phyloP scores from a whole-genome alignment of 1,284 basidiomycete genomes.

The Vanrija sp. region DNA sequence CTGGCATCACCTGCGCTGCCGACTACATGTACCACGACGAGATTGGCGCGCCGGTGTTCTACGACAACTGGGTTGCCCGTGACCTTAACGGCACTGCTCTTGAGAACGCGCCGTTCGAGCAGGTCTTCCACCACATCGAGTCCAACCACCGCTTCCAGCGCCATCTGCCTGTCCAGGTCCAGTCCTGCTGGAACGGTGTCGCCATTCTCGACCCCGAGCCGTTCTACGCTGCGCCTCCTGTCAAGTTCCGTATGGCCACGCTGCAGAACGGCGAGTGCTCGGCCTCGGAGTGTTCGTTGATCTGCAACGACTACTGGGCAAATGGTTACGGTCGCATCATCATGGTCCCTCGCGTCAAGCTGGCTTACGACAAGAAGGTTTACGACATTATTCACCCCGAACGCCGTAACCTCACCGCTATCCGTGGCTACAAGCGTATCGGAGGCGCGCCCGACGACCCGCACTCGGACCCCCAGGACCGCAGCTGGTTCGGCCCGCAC shows the following conservation, averaged over 20 bases:
- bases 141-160: conserved; percentile 76
- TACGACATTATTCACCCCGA: conserved; percentile 88
- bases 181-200: conserved; percentile 95
- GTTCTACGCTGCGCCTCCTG: conserved; percentile 80
- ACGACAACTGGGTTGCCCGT: conserved; percentile 96
- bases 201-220: conserved; percentile 88
- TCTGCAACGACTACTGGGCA: conserved; percentile 87
- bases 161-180: conserved; percentile 88
- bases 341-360: conserved; percentile 92
- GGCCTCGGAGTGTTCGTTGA: conserved; percentile 86
- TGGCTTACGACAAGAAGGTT: conserved; percentile 90
- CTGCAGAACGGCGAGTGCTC: conserved; percentile 77
- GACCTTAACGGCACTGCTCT: conserved; percentile 96
- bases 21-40: conserved; percentile 98
- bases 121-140: conserved; percentile 76
- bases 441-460: conserved; percentile 92
- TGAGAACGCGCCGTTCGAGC: conserved; percentile 92
- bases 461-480: conserved; percentile 87
- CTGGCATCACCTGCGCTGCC: conserved; percentile 91
- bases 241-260: conserved; percentile 87
- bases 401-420: conserved; percentile 84
- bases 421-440: conserved; percentile 81
- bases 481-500: conserved; percentile 89
- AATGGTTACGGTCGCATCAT: conserved; percentile 88
- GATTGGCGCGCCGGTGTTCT: conserved; percentile 85